Base-by-base conservation (phyloP, 352 stramenopile genomes). In the Phytophthora sp. region DNA sequence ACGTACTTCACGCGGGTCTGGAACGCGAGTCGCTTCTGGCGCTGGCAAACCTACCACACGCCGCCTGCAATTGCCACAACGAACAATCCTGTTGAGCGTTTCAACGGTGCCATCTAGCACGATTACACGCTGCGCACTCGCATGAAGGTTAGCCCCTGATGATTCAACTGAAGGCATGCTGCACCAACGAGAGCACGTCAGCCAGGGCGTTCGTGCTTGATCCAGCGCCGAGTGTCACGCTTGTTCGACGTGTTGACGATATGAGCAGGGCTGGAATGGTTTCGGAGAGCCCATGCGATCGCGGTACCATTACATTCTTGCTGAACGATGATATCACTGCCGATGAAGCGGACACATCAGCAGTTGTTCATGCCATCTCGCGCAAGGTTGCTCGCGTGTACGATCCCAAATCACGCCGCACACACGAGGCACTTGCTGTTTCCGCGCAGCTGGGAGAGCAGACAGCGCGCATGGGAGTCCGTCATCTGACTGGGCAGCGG, bases 61-160 rank as follows among this genome's bases (percentile, higher is more conserved):
- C 58, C 58, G 21, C 18, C 63, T 2, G 63, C 46, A 3, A 66
- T 52, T 38, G 63, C 63, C 12, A 71, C 57, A 2, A 50, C 42
- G 9, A 50, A 50, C 23, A 77, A 39, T 21, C 64, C 65, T 6
- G 46, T 69, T 1, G 65, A 74, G 16, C 63, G 63, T n/a, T 78
- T 74, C 23, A 78, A 74, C 47, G 29, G n/a, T 5, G 26, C 20
- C 7, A 41, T 71, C 9, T 74, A 78, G 47, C 46, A 47, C 18
- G 61, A 73, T 8, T 78, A 74, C 49, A 66, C 66, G 15, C 15
- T 72, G n/a, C 49, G 46, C 2, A 7, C n/a, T 4, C 16, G 46
- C 1, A 44, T 65, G 35, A 53, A 42, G 18, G 45, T 58, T 24
- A 35, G 45, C 20, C 35, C 46, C 8, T 35, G 57, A 3, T 65